Evolutionary conservation across 345 rosid species (phyloP).

Genomic region (Ceriops decandra): DNA sequence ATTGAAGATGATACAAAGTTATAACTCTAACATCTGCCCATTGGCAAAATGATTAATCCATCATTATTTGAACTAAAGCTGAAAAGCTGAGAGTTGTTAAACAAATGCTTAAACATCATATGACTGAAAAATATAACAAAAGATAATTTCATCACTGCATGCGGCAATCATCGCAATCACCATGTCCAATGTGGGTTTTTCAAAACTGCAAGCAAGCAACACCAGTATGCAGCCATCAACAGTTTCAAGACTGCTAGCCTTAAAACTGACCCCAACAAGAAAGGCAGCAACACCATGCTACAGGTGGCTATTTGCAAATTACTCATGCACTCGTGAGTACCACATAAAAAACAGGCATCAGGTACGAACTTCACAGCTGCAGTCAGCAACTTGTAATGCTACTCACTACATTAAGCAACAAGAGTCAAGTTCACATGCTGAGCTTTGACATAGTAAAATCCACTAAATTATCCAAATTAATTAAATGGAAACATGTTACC

Average conservation of each 20-base stretch:
- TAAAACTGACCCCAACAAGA: conserved; percentile 4
- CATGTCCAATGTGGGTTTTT: neutral
- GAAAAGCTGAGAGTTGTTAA: no score
- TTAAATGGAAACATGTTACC: conserved; percentile 26
- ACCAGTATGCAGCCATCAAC: neutral
- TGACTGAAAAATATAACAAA: neutral
- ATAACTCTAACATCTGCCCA: no score
- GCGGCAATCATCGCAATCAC: neutral
- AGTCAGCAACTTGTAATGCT: conserved; percentile 32
- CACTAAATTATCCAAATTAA: conserved; percentile 27
- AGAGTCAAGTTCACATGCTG: conserved; percentile 12
- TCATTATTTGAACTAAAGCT: no score
- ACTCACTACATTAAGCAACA: conserved; percentile 46
- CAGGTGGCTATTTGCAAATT: conserved; percentile 22
- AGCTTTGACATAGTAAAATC: conserved; percentile 15
- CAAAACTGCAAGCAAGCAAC: neutral
- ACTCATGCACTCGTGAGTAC: conserved; percentile 28
- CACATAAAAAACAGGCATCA: conserved; percentile 33
- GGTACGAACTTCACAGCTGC: conserved; percentile 48
- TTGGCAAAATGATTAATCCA: no score
- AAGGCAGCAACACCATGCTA: conserved; percentile 30
- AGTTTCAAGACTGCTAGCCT: neutral
- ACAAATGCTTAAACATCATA: neutral
- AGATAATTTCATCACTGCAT: neutral
- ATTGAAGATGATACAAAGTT: no score